These are phyloP conservation scores for Aspergillus heteromorphus DNA, from an alignment of 495 filamentous ascomycete genomes.

Conservation along the genomic window DNA sequence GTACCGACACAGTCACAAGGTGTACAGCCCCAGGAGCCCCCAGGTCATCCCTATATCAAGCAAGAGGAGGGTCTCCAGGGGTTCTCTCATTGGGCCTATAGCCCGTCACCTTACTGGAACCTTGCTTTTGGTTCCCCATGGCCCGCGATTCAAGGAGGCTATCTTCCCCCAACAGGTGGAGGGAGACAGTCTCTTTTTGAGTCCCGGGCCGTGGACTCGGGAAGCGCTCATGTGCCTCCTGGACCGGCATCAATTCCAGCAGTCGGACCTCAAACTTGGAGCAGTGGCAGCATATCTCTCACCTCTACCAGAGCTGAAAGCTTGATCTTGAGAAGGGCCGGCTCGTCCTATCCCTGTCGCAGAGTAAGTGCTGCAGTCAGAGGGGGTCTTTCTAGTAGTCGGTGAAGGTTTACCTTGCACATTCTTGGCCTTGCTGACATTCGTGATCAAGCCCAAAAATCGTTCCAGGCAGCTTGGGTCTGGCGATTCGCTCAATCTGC, in stretches of 20 bases:
- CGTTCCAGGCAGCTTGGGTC: slow-evolving; percentile 1
- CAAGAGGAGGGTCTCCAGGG: neutral
- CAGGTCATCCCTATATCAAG: neutral
- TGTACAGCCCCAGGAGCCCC: neutral
- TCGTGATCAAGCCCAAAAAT: neutral
- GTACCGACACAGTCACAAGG: neutral
- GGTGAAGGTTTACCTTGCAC: neutral
- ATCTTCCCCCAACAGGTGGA: neutral
- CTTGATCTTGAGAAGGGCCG: neutral
- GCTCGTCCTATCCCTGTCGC: neutral
- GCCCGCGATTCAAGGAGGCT: neutral
- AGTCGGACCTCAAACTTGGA: neutral
- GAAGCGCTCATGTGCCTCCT: neutral
- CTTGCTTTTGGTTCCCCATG: neutral
- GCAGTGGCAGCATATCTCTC: neutral
- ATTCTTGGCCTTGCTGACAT: neutral
- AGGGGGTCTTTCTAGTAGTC: neutral
- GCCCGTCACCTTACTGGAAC: slow-evolving; percentile 2
- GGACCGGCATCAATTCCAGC: neutral
- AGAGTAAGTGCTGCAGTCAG: neutral
- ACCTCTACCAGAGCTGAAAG: neutral
- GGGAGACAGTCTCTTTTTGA: neutral
- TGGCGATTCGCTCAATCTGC: slow-evolving; percentile 2
- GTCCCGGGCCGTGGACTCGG: neutral
- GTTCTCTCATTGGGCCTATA: slow-evolving; percentile 4